Conservation (phyloP, 139 green algal genomes). For the Spirogloea muscicola region DNA sequence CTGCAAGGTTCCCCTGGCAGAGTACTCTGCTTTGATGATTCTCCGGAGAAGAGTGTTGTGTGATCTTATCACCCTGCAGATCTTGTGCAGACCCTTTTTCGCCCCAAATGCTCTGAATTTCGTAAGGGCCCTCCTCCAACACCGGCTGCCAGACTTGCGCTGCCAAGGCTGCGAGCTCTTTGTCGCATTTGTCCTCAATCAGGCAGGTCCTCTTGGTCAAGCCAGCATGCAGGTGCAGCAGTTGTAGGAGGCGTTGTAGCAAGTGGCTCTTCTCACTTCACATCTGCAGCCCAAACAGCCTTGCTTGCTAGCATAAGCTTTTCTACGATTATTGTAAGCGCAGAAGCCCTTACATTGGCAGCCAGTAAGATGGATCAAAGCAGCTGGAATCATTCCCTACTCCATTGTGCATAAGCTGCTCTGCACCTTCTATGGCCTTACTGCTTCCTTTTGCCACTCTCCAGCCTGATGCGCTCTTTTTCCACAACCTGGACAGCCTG, state of each 20-base stretch:
- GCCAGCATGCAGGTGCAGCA: not conserved
- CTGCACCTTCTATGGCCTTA: not conserved
- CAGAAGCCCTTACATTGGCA: too few relatives aligned
- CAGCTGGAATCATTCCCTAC: too few relatives aligned
- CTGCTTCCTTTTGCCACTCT: not conserved
- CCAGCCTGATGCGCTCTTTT: conserved; percentile 10
- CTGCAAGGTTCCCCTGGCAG: not conserved
- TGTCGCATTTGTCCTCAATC: conserved; percentile 18
- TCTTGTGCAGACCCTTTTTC: conserved; percentile 25
- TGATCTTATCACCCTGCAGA: not conserved
- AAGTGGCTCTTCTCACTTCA: too few relatives aligned
- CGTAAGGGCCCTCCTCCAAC: conserved; percentile 15
- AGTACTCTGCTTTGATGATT: not conserved
- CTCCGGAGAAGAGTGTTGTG: not conserved
- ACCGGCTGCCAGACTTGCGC: conserved; percentile 8
- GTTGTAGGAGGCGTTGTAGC: not conserved
- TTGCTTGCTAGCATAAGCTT: too few relatives aligned
- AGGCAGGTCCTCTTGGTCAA: conserved; percentile 9
- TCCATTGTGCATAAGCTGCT: not conserved
- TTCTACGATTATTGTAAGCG: too few relatives aligned
- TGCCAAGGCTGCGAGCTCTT: conserved; percentile 21
- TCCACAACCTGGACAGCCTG: conserved; percentile 10
- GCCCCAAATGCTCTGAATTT: conserved; percentile 23
- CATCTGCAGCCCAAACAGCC: too few relatives aligned
- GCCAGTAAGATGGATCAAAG: too few relatives aligned